These are phyloP conservation scores for Zanthoxylum bungeanum DNA, from an alignment of 345 rosid species.

Conservation along the genomic window DNA sequence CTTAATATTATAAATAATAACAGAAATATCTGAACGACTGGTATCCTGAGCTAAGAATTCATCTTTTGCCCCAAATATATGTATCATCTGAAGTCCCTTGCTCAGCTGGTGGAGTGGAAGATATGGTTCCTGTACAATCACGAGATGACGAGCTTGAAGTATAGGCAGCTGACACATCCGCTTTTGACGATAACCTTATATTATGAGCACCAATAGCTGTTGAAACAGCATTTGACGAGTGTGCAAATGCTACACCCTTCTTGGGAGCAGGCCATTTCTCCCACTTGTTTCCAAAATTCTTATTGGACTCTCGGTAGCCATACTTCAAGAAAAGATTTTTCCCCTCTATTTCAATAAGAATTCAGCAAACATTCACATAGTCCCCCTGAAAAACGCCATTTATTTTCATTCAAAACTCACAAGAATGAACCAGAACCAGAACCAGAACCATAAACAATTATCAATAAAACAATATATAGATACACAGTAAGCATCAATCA, in stretches of 20 bases:
- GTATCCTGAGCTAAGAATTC: slow-evolving; percentile 20
- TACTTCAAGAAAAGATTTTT: slow-evolving; percentile 10
- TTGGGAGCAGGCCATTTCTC: slow-evolving; percentile 38
- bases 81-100: slow-evolving; percentile 19
- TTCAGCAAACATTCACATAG: slow-evolving; percentile 16
- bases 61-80: slow-evolving; percentile 1
- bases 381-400: slow-evolving; percentile 8
- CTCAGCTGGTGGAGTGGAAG: neutral
- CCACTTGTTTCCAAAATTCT: slow-evolving; percentile 33
- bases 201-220: slow-evolving; percentile 20
- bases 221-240: slow-evolving; percentile 24
- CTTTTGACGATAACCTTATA: slow-evolving; percentile 13
- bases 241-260: slow-evolving; percentile 24
- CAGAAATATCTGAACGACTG: slow-evolving; percentile 16
- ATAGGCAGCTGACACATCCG: slow-evolving; percentile 11
- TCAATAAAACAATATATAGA: neutral
- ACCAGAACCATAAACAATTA: neutral
- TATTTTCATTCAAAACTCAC: neutral
- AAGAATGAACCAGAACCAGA: neutral
- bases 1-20: slow-evolving; percentile 33
- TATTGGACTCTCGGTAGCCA: slow-evolving; percentile 62
- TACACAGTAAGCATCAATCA: neutral
- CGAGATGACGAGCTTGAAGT: slow-evolving; percentile 17
- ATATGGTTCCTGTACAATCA: slow-evolving; percentile 10
- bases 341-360: neutral